Evolutionary conservation across 371 early-diverging fungal genomes (phyloP), one percentile per base, ranked within the genome.

Genomic region (Mycotypha africana): DNA sequence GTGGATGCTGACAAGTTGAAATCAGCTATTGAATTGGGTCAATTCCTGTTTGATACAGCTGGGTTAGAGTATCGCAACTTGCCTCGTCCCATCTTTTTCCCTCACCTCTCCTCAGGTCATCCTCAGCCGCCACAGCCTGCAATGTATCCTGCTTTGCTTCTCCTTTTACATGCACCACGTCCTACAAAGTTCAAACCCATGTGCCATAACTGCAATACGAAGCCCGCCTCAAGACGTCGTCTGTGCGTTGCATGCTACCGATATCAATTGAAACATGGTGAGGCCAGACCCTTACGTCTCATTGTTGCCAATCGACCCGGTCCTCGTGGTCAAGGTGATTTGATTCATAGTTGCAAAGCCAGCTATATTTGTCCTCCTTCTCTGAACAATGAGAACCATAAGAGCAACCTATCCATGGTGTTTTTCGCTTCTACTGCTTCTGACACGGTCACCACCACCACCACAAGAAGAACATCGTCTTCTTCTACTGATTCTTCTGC

Each of bases 161-260:
- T 60, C 8, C 46, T 72, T 1, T 35, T 72, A 14, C 59, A 68
- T 22, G 48, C 57, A 12, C 64, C 62, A 7, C 48, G 73, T 3
- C 73, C 73, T 0, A 33, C 49, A 4, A 73, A 73, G 25, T 36
- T 44, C 16, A 68, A 73, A 15, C 66, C 73, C 10, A 63, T 64
- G 45, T 73, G 73, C 21, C 42, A 49, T 33, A 73, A 73, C 22
- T 73, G 69, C 38, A 63, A 58, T 25, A 60, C 59, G 1, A 73
- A 73, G 23, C 60, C 67, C 37, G 59, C 69, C 20, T 68, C 69
- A 8, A 55, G 69, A 15, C 73, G 73, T 38, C 43, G 56, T 10
- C 38, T 73, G 1, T 73, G 73, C 35, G 66, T 68, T 14, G 66
- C 69, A 17, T 66, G 66, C 45, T 68, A 72, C 23, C 51, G 69